phyloP scores from a whole-genome alignment of 352 stramenopile genomes.

The Pythium coloratum region DNA sequence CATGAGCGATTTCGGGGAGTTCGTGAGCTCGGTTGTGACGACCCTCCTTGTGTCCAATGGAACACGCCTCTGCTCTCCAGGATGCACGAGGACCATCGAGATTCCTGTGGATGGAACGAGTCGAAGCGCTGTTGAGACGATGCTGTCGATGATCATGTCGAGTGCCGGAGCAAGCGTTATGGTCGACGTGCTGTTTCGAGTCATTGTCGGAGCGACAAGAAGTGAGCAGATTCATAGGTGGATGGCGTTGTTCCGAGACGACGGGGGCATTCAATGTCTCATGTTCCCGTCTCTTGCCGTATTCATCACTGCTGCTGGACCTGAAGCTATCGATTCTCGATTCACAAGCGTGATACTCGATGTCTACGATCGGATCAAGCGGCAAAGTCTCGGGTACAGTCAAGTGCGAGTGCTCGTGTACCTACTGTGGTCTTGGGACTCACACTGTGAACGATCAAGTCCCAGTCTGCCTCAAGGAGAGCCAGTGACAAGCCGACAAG shows the following conservation, averaged over 20 bases:
- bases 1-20: constrained; percentile 6
- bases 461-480: neutral
- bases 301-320: neutral
- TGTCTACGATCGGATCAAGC: constrained; percentile 1
- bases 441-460: constrained; percentile 4
- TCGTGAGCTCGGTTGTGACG: constrained; percentile 14
- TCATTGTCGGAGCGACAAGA: neutral
- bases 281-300: neutral
- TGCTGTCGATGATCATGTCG: constrained; percentile 16
- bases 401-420: constrained; percentile 2
- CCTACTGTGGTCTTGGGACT: constrained; percentile 20
- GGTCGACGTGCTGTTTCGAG: neutral
- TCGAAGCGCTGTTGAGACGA: constrained; percentile 1
- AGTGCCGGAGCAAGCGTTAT: neutral
- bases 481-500: neutral
- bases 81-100: neutral
- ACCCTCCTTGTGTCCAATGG: constrained; percentile 16
- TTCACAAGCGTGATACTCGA: neutral
- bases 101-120: constrained; percentile 1
- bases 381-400: neutral
- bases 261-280: neutral
- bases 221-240: neutral
- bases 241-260: neutral
- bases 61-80: constrained; percentile 5
- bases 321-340: neutral